phyloP scores from a whole-genome alignment of 2,329 filamentous ascomycete genomes.

The Penicillium freii region DNA sequence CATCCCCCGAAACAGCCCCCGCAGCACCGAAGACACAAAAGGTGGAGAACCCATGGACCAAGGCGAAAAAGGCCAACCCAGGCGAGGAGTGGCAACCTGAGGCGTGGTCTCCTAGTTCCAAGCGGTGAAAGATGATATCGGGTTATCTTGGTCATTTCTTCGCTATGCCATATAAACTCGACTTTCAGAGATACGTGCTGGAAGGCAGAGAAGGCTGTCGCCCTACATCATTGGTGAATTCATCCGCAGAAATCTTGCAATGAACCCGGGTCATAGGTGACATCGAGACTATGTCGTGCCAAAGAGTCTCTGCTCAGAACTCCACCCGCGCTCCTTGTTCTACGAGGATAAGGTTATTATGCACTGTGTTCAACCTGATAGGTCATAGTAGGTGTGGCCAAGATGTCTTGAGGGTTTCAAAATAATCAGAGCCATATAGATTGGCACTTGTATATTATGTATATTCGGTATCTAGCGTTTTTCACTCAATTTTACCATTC shows the following conservation, averaged over 20 bases:
- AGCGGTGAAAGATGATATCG: conserved; percentile 37
- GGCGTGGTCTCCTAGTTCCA: conserved; percentile 57
- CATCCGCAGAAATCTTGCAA: not conserved
- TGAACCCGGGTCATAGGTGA: not conserved
- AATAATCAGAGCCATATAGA: not conserved
- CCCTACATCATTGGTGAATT: not conserved
- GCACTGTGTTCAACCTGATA: not conserved
- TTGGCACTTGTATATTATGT: conserved; percentile 4
- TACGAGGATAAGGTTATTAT: not conserved
- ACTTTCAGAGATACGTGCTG: not conserved
- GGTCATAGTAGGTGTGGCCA: not conserved
- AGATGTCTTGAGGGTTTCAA: not conserved
- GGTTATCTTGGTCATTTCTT: not conserved
- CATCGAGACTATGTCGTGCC: not conserved
- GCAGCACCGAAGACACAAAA: conserved; percentile 15
- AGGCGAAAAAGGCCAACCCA: conserved; percentile 51
- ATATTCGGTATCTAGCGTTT: not conserved
- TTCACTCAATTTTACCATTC: not conserved
- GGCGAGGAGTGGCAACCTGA: conserved; percentile 67
- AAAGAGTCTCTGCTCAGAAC: not conserved
- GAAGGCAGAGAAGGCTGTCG: no score
- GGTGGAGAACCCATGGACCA: conserved; percentile 58
- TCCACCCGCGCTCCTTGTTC: not conserved
- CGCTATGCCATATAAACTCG: not conserved
- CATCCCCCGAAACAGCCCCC: not conserved